Evolutionary conservation across 2,329 filamentous ascomycete species (phyloP), one percentile per base, ranked within the genome.

Genomic region (Cercospora sojina): DNA sequence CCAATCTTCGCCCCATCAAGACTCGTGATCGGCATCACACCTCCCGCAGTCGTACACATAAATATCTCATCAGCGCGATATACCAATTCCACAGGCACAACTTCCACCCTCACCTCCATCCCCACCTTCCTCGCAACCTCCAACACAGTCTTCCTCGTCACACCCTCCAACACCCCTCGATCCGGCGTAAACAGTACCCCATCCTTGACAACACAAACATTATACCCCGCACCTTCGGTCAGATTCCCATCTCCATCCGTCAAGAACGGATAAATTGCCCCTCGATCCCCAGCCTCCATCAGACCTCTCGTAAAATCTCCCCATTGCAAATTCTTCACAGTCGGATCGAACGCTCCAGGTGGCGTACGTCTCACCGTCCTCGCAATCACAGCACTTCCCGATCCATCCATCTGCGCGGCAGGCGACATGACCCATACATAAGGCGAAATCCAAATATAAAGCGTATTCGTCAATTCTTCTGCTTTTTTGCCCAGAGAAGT

Each of bases 31-130:
- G 83, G 83, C 83, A 85, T 85, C 18, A 85, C 79, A 0, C 83
- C 83, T 1, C 83, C 83, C 0, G 83, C 83, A 13, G 83, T 85
- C 0, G 83, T 85, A 66, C 79, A 84, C 82, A 84, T 84, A 31
- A 85, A 80, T 4, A 84, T 78, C 74, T 85, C 83, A 64, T 85
- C 83, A 0, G 76, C 74, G 6, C 78, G 59, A 56, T 83, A 84
- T 0, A 75, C 77, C 38, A 76, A 9, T 13, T 81, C 76, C 0
- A 83, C 74, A 0, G 82, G 82, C 3, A 84, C 80, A 27, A 77
- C 65, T 70, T 83, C 79, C 29, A 80, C 62, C 3, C 75, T 77
- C 5, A 81, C 73, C 27, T 79, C 76, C 41, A 80, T 67, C 0
- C 76, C 76, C 2, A 76, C 72, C 0, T 65, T 64, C 1, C 68